Conservation (phyloP, 176 grass and related monocot genomes). For the Triticum dicoccoides region DNA sequence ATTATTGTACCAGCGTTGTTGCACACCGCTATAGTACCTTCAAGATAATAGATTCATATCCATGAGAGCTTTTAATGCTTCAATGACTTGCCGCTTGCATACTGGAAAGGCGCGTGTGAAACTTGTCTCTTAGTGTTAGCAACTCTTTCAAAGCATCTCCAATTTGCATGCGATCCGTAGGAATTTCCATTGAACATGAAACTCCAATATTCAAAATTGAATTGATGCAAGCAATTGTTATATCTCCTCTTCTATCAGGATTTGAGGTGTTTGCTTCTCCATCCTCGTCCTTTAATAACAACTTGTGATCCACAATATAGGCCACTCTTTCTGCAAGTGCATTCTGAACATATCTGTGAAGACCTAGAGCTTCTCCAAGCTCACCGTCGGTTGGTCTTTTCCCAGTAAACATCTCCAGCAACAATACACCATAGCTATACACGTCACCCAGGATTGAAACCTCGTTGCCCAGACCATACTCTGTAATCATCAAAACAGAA, state of each 20-base stretch:
- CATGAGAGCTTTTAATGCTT: not conserved
- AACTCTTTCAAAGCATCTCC: too few species aligned
- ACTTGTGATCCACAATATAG: not conserved
- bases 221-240: not conserved
- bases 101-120: not conserved
- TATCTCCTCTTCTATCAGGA: not conserved
- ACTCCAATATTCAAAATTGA: conserved; percentile 1
- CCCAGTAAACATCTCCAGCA: conserved; percentile 19
- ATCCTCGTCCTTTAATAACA: not conserved
- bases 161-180: not conserved
- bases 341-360: not conserved
- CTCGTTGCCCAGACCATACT: conserved; percentile 21
- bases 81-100: not conserved
- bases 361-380: not conserved
- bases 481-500: not conserved
- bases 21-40: too few species aligned
- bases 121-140: not conserved
- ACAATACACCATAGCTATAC: conserved; percentile 11
- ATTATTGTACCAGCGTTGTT: too few species aligned
- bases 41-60: not conserved
- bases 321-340: not conserved
- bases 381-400: not conserved
- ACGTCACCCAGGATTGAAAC: not conserved
- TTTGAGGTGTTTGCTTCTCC: not conserved
- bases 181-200: not conserved